phyloP scores from a whole-genome alignment of 163 green algal species.

The Chlamydomonas reinhardtii region DNA sequence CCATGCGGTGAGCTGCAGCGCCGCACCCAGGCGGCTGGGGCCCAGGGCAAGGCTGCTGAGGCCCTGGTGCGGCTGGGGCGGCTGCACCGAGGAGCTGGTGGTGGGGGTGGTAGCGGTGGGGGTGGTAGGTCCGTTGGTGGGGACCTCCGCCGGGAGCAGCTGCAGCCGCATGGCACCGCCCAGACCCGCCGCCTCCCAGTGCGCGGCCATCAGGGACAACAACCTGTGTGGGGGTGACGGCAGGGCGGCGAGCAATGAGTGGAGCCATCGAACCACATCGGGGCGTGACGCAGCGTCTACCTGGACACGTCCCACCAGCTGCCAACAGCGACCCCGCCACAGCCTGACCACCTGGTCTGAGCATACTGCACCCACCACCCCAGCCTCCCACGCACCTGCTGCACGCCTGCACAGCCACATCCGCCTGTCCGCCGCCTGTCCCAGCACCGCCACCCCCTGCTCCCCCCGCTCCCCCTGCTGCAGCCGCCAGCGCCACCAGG shows the following conservation, averaged over 20 bases:
- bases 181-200: neutral
- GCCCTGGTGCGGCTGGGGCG: too few species aligned
- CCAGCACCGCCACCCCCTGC: neutral
- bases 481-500: neutral
- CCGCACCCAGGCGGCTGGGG: slow-evolving; percentile 4
- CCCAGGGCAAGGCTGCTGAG: neutral
- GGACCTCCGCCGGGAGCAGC: neutral
- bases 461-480: neutral
- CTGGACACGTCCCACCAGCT: too few species aligned
- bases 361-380: too few species aligned
- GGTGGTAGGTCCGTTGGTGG: too few species aligned
- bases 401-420: neutral
- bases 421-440: too few species aligned
- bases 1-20: slow-evolving; percentile 7
- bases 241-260: too few species aligned
- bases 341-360: too few species aligned
- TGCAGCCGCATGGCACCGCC: neutral
- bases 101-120: neutral
- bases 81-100: too few species aligned
- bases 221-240: neutral
- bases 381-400: neutral
- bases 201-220: neutral
- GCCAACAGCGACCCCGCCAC: too few species aligned
- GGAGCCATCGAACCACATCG: too few species aligned
- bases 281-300: too few species aligned